Conservation (phyloP, 1,284 basidiomycete genomes). For the Ganoderma resinaceum region DNA sequence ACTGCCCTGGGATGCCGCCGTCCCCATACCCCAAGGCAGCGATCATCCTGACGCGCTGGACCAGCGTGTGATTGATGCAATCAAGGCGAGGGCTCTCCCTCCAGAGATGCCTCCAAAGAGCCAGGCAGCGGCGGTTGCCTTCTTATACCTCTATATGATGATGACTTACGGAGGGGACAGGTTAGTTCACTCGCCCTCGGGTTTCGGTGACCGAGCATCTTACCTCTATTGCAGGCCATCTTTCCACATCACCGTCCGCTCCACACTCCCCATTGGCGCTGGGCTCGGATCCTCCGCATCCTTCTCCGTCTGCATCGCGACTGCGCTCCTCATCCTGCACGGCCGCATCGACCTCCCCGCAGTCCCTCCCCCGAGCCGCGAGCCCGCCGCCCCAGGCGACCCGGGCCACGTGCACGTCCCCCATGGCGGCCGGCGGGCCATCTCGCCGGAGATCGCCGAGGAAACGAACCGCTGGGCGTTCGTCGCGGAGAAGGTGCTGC, state of each 20-base stretch:
- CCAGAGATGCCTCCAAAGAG: conserved; percentile 56
- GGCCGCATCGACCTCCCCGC: conserved; percentile 63
- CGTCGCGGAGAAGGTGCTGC: conserved; percentile 94
- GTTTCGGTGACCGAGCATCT: neutral
- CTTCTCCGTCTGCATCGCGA: conserved; percentile 88
- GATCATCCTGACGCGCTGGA: conserved; percentile 75
- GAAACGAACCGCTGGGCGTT: conserved; percentile 95
- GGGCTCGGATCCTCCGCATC: conserved; percentile 98
- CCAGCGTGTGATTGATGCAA: conserved; percentile 71
- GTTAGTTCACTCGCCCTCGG: conserved; percentile 47
- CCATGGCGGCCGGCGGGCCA: conserved; percentile 68
- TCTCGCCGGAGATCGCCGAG: conserved; percentile 68
- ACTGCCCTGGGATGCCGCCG: conserved; percentile 88
- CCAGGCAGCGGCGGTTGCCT: conserved; percentile 79
- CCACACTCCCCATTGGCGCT: conserved; percentile 98
- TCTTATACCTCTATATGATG: conserved; percentile 95
- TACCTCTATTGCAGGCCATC: conserved; percentile 55
- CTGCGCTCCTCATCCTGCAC: conserved; percentile 80
- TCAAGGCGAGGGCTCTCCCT: conserved; percentile 61
- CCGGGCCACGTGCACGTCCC: conserved; percentile 66
- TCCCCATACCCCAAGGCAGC: conserved; percentile 57
- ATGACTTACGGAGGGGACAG: conserved; percentile 63
- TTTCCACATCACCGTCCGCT: conserved; percentile 85
- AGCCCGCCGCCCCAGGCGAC: conserved; percentile 42
- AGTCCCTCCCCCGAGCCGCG: conserved; percentile 51